Percentiles rank a stretch among this genome's conserved stretches.
These are phyloP conservation scores for Trichoderma endophyticum DNA, from an alignment of 2,329 filamentous ascomycete genomes.

Conservation along the genomic window DNA sequence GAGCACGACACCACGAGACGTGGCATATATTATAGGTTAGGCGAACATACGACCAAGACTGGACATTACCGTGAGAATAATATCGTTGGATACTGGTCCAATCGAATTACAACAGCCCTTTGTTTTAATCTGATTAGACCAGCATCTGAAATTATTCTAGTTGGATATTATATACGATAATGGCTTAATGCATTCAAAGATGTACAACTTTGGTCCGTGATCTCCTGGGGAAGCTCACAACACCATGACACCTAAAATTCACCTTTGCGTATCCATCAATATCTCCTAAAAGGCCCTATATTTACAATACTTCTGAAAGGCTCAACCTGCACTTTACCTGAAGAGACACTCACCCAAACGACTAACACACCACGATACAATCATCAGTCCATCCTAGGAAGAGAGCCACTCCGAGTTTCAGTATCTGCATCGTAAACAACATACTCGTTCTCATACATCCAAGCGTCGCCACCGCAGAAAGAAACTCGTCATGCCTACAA, in stretches of 20 bases:
- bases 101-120: neutral
- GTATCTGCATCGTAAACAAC: neutral
- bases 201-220: neutral
- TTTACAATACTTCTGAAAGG: neutral
- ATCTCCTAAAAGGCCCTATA: neutral
- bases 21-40: neutral
- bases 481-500: neutral
- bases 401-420: neutral
- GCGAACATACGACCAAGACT: neutral
- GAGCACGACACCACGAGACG: neutral
- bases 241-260: neutral
- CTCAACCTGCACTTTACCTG: neutral
- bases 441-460: neutral
- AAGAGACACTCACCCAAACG: neutral
- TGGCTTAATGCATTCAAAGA: neutral
- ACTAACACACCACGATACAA: neutral
- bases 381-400: neutral
- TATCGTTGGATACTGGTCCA: neutral
- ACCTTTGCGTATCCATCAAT: neutral
- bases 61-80: neutral
- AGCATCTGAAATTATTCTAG: neutral
- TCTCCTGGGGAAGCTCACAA: neutral
- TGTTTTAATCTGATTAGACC: too few species aligned
- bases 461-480: neutral
- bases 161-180: neutral